Percentiles rank a stretch among this genome's conserved stretches.
Conservation (phyloP, 2,329 filamentous ascomycete species). For the Cadophora gregata region DNA sequence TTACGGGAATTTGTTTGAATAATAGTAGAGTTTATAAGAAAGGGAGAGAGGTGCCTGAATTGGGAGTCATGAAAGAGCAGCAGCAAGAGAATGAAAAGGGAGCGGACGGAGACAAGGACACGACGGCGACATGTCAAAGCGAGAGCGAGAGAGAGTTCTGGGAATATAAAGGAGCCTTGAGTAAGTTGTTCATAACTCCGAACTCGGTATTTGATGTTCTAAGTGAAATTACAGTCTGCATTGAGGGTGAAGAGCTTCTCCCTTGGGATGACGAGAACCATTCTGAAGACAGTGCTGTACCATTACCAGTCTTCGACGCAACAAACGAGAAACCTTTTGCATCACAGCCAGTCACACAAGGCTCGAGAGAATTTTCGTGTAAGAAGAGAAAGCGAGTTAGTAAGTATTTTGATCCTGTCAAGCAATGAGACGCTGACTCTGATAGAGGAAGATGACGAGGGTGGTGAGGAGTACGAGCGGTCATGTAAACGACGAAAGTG, state of each 20-base stretch:
- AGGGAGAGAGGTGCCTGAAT: not conserved
- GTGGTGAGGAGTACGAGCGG: not conserved
- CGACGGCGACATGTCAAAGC: too few relatives aligned
- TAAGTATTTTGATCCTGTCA: not conserved
- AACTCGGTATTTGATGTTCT: not conserved
- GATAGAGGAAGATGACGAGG: not conserved
- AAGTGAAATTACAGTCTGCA: not conserved
- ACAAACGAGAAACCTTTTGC: not conserved
- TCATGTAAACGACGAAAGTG: not conserved
- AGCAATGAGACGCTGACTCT: not conserved
- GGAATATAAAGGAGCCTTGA: not conserved
- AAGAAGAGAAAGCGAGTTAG: not conserved
- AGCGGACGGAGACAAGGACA: not conserved
- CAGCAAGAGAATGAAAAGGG: not conserved
- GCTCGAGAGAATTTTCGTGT: not conserved
- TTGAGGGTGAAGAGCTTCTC: not conserved
- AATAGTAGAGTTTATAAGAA: not conserved
- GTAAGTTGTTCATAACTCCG: not conserved
- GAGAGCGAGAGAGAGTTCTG: not conserved
- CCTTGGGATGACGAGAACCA: constrained; percentile 18
- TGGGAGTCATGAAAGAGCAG: not conserved
- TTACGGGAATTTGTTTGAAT: not conserved
- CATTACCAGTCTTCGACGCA: not conserved
- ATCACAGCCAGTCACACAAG: not conserved
- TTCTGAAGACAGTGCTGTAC: not conserved